Evolutionary conservation across 345 rosid genomes (phyloP), one percentile per base, ranked within the genome.

Genomic region (Moricandia arvensis): DNA sequence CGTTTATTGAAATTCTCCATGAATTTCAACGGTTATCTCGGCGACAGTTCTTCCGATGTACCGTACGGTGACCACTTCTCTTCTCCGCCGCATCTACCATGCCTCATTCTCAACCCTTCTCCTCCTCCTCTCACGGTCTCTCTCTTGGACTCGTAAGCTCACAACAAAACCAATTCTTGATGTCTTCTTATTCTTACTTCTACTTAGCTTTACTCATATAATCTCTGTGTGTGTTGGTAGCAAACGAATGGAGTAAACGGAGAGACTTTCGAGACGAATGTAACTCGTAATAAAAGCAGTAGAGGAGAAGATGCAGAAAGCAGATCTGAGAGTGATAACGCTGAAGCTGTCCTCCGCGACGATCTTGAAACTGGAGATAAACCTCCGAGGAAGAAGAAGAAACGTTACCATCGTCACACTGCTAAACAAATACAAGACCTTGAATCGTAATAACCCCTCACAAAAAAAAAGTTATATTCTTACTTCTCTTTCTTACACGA

Each of bases 361-460:
- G 98, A 95, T 63, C 88, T 88, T 7, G 99, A 95, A 64, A 87
- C 86, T 16, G 85, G 86, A 41, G 89, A 88, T 75, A 91, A 85
- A 75, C 85, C 85, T 4, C 93, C 88, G 15, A 91, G 86, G 5
- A 86, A 88, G 78, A 49, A 37, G 43, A 94, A 95, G 87, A 95
- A 95, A 75, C 81, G 97, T 79, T 89, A 90, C 74, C 97, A 95
- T 84, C 98, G 99, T 77, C 99, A 95, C 83, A 95, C 97, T 71
- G 97, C 99, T 15, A 96, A 90, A 73, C 99, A 95, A 86, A 92
- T 95, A 71, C 98, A 92, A 78, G 98, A 95, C 75, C 99, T 96
- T 16, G 99, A 96, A 88, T 53, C 93, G 99, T 96, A 47, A 16
- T 47, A 49, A 6, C 17, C 53, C 18, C 15, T 4, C 15, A 9